Conservation (phyloP, 176 grass and related monocot genomes). For the Poa annua region DNA sequence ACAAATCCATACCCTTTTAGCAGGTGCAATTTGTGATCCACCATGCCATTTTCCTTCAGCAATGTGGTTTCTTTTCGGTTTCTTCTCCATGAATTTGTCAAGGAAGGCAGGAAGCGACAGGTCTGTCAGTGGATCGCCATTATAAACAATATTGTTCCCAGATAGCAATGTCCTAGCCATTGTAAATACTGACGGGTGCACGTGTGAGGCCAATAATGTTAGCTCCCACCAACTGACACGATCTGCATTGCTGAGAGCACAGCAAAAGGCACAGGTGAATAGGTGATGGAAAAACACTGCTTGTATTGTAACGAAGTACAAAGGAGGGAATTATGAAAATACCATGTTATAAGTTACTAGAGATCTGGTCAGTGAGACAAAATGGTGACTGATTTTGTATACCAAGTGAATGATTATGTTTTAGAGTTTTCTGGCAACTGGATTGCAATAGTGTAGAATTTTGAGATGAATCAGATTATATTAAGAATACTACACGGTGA, state of each 20-base stretch:
- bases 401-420: background rate
- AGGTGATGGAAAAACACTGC: conserved; percentile 23
- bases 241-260: conserved; percentile 76
- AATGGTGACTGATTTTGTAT: background rate
- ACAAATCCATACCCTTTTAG: conserved; percentile 65
- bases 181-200: conserved; percentile 94
- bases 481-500: background rate
- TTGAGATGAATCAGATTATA: background rate
- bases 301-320: conserved; percentile 17
- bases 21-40: conserved; percentile 89
- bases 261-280: conserved; percentile 25
- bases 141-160: conserved; percentile 91
- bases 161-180: conserved; percentile 85
- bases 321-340: background rate
- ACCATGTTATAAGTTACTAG: conserved; percentile 9
- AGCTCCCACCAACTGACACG: conserved; percentile 86
- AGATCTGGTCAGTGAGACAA: background rate
- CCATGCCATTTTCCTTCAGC: conserved; percentile 94
- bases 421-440: background rate
- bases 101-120: conserved; percentile 84
- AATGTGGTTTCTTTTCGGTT: conserved; percentile 74
- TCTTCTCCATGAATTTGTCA: conserved; percentile 99
- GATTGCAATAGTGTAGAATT: background rate
- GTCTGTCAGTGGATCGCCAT: conserved; percentile 81
- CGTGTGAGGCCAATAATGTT: conserved; percentile 70